Base-by-base conservation (phyloP, 2,329 filamentous ascomycete genomes). In the Lachnellula suecica region DNA sequence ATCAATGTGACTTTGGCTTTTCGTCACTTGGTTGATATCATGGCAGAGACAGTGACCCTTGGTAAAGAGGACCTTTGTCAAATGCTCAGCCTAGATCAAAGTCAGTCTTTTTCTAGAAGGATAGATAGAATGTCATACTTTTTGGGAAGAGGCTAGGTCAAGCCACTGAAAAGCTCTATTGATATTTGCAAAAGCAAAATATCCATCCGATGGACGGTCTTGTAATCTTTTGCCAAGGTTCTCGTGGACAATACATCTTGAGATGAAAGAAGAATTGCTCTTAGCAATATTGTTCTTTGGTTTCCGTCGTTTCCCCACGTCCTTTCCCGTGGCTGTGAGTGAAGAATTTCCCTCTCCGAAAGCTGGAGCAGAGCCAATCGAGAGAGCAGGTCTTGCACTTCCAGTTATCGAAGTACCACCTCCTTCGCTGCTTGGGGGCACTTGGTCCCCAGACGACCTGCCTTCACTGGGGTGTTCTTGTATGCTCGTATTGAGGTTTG, bases 201-300 rank as follows among this genome's bases (percentile, higher is more conserved):
- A 71, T 1, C 91, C 92, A 58, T 94, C 89, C 2, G 78, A 77
- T 11, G 85, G 83, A 57, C 90, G 85, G 27, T 97, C 94, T 44
- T 83, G 81, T 57, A 97, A 71, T 59, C 89, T 85, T 71, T 94
- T 96, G 20, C 81, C 79, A 49, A 95, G 71, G 4, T 79, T 79
- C 63, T 99, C 94, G 65, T 96, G 89, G 15, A 91, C 86, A 59
- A 97, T 96, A 27, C 97, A 93, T 49, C 94, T 79, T n/a, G 93
- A 97, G 25, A 99, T 94, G 67, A 97, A 99, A 1, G 93, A 96
- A 9, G 94, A 99, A 71, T 96, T 97, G 74, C 91, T 97, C 77
- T 99, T 99, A 47, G 93, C 86, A 70, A 99, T 94, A 70, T 95
- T 97, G 72, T 93, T 97, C 79, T 97, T 99, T 2, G 94, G 94